Evolutionary conservation across 2,329 filamentous ascomycete species (phyloP).

Genomic region (Ceratocystis cubensis): DNA sequence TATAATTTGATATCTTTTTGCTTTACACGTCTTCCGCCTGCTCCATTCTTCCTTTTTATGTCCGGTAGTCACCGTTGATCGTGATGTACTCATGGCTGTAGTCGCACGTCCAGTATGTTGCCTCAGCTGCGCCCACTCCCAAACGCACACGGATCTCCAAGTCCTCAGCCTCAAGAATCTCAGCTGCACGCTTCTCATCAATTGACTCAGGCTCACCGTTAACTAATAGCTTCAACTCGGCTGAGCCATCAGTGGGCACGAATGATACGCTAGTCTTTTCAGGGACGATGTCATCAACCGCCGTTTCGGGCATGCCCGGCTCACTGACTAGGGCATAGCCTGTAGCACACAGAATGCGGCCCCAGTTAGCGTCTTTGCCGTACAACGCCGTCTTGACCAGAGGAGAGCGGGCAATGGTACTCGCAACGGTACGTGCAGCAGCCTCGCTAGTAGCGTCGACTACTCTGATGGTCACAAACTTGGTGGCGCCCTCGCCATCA

Average conservation of each 20-base stretch:
- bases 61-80: constrained; percentile 57
- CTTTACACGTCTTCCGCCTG: not conserved
- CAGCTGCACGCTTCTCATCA: constrained; percentile 60
- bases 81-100: constrained; percentile 70
- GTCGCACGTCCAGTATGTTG: constrained; percentile 75
- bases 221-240: constrained; percentile 63
- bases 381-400: constrained; percentile 96
- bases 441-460: constrained; percentile 55
- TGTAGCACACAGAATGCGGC: constrained; percentile 85
- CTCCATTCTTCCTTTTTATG: constrained; percentile 29
- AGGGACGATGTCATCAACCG: constrained; percentile 52
- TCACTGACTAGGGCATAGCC: constrained; percentile 61
- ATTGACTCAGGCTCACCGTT: constrained; percentile 69
- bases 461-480: constrained; percentile 90
- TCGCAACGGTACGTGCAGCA: constrained; percentile 67
- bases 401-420: constrained; percentile 77
- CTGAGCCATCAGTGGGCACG: constrained; percentile 61
- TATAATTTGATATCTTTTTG: too few species aligned
- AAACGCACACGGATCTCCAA: constrained; percentile 65
- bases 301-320: constrained; percentile 43
- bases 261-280: constrained; percentile 68
- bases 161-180: constrained; percentile 67
- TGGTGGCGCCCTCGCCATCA: constrained; percentile 93
- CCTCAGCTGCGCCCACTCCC: constrained; percentile 55
- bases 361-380: constrained; percentile 97